Percentiles rank a stretch among this genome's conserved stretches.
Conservation (phyloP, 2,329 filamentous ascomycete genomes). For the Epichloe gansuensis region DNA sequence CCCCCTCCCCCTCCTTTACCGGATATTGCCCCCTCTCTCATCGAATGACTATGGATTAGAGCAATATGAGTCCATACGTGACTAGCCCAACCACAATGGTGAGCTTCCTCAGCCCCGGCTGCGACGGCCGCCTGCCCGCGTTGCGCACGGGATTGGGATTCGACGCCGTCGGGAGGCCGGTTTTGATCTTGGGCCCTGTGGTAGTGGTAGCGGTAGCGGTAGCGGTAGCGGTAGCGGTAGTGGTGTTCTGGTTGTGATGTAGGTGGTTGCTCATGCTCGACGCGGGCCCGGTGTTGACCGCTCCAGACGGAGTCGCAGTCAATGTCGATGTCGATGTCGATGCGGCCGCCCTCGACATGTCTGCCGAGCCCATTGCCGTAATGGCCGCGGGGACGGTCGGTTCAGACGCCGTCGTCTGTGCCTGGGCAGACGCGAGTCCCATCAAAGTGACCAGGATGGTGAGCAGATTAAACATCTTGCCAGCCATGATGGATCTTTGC, state of each 20-base stretch:
- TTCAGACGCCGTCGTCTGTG: neutral
- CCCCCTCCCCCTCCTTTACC: neutral
- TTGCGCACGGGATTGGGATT: neutral
- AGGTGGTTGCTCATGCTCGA: neutral
- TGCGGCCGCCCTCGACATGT: neutral
- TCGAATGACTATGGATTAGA: neutral
- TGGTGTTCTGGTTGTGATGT: neutral
- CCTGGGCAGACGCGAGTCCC: constrained; percentile 3
- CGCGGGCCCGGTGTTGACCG: neutral
- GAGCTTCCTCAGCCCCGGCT: constrained; percentile 6
- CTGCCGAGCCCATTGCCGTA: neutral
- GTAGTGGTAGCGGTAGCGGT: neutral
- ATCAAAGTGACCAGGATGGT: neutral
- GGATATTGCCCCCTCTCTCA: too few relatives aligned
- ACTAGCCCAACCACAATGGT: constrained; percentile 4
- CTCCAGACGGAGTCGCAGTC: neutral
- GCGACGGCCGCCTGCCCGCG: constrained; percentile 3
- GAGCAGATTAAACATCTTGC: neutral
- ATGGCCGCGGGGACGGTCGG: neutral
- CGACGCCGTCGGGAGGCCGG: neutral
- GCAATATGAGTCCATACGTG: constrained; percentile 5
- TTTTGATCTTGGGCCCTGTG: neutral
- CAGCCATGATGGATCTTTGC: neutral
- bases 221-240: neutral
- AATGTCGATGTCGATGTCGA: neutral